These are phyloP conservation scores for Pyrenophora teres DNA, from an alignment of 2,329 filamentous ascomycete species.

Conservation along the genomic window DNA sequence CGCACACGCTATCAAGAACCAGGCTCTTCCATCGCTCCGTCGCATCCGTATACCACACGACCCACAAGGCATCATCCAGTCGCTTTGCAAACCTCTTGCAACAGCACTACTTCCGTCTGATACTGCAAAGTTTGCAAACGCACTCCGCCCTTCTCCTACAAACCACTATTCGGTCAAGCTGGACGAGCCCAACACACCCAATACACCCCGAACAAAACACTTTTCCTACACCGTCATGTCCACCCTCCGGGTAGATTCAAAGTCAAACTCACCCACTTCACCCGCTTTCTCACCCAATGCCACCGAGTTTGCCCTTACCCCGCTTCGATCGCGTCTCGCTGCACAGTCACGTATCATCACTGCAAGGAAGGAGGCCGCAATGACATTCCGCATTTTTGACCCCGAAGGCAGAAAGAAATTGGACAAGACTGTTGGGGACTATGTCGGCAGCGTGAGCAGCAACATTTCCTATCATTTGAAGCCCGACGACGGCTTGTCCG, in stretches of 20 bases:
- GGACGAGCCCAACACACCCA: background rate
- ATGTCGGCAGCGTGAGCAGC: slow-evolving; percentile 64
- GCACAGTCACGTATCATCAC: slow-evolving; percentile 69
- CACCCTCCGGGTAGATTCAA: slow-evolving; percentile 29
- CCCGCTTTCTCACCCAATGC: slow-evolving; percentile 10
- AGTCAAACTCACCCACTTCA: slow-evolving; percentile 11
- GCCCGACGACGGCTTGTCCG: slow-evolving; percentile 52
- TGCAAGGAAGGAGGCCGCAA: slow-evolving; percentile 59
- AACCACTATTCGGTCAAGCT: background rate
- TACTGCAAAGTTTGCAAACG: slow-evolving; percentile 23
- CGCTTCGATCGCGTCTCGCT: slow-evolving; percentile 64
- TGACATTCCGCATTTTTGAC: slow-evolving; percentile 61
- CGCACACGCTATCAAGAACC: slow-evolving; percentile 64
- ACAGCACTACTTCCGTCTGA: slow-evolving; percentile 56
- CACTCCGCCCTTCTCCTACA: slow-evolving; percentile 6
- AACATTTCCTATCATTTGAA: slow-evolving; percentile 64
- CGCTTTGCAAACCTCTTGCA: slow-evolving; percentile 67
- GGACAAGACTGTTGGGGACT: slow-evolving; percentile 62
- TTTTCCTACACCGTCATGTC: slow-evolving; percentile 1
- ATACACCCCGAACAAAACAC: background rate
- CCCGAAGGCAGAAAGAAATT: slow-evolving; percentile 57
- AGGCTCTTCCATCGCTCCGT: slow-evolving; percentile 66
- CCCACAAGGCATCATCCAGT: slow-evolving; percentile 70
- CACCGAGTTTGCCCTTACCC: slow-evolving; percentile 27
- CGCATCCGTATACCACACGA: slow-evolving; percentile 69